These are phyloP conservation scores for Rhynchosporium agropyri DNA, from an alignment of 2,329 filamentous ascomycete genomes.

Conservation along the genomic window DNA sequence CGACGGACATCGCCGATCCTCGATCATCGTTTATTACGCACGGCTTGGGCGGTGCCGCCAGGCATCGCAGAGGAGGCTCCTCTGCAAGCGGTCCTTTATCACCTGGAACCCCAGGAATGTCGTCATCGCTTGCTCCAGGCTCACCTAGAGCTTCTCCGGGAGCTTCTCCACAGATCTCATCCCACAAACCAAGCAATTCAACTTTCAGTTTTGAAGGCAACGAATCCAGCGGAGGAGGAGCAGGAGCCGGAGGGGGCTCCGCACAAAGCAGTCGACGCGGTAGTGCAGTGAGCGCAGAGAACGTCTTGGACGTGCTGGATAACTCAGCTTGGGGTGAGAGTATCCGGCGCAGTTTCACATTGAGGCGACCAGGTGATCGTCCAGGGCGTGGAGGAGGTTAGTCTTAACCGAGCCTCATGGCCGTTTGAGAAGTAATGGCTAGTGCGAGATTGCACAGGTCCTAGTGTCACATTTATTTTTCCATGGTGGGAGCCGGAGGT, in stretches of 20 bases:
- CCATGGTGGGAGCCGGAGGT: slow-evolving; percentile 17
- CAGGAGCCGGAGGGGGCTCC: slow-evolving; percentile 27
- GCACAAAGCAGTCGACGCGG: slow-evolving; percentile 59
- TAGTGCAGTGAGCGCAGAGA: slow-evolving; percentile 72
- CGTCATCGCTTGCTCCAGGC: slow-evolving; percentile 22
- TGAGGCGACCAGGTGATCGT: slow-evolving; percentile 48
- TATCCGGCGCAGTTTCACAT: slow-evolving; percentile 84
- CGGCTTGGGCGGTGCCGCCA: slow-evolving; percentile 37
- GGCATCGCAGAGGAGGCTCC: slow-evolving; percentile 32
- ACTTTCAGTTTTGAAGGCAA: slow-evolving; percentile 37
- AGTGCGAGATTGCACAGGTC: slow-evolving; percentile 8
- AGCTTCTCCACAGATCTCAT: slow-evolving; percentile 38
- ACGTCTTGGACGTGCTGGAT: slow-evolving; percentile 83
- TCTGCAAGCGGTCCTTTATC: slow-evolving; percentile 19
- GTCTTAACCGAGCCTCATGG: slow-evolving; percentile 28
- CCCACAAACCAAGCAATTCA: slow-evolving; percentile 44
- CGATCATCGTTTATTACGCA: slow-evolving; percentile 39
- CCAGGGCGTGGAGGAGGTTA: slow-evolving; percentile 36
- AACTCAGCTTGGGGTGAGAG: slow-evolving; percentile 93
- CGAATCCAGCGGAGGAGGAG: slow-evolving; percentile 27
- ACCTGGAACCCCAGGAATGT: slow-evolving; percentile 28
- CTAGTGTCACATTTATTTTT: not conserved
- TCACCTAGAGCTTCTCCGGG: slow-evolving; percentile 25
- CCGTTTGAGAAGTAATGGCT: slow-evolving; percentile 28
- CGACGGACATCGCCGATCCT: slow-evolving; percentile 32